Base-by-base conservation (phyloP, 2,329 filamentous ascomycete genomes). In the Whalleya microplaca region DNA sequence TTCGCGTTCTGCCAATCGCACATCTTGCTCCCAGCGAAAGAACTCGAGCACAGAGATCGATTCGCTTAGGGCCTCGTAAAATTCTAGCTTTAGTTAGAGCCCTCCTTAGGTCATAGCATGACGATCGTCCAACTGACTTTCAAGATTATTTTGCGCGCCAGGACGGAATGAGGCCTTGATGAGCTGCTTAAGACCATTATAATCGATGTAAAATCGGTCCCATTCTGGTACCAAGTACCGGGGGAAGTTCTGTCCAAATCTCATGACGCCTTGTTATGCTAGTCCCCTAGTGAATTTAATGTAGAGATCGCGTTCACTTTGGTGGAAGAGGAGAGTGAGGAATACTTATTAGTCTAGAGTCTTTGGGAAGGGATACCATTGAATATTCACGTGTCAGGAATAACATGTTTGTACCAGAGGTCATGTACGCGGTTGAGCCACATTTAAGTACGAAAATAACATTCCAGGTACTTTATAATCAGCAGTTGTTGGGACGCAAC, bases 221-320 rank as follows among this genome's bases (percentile, higher is more conserved):
- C 69, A 73, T 51, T 69, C 66, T 3, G 69, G 63, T 3, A 70
- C 52, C 20, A 65, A 59, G 44, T 61, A 52, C 8, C 27, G 55
- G 46, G 70, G 64, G 7, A 68, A 66, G 32, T 70, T 52, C n/a
- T 64, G 56, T 6, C 68, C 67, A 47, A 73, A 72, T 44, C 62
- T 66, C 71, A 72, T 72, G 50, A 32, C 42, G n/a, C 14, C n/a
- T 18, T 51, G 40, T 9, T 27, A 27, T 27, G n/a, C 23, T 27
- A 9, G 23, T 27, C 23, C 9, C 4, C 23, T 9, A 27, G 9
- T 27, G 23, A 4, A 27, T 27, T 27, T 27, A 27, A 9, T 9
- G 23, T 27, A 4, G 9, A 9, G 23, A 9, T 27, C 23, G 4
- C 9, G n/a, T n/a, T n/a, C n/a, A n/a, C n/a, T n/a, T n/a, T n/a